phyloP scores from a whole-genome alignment of 352 stramenopile genomes.

The Globisporangium abappressorium region DNA sequence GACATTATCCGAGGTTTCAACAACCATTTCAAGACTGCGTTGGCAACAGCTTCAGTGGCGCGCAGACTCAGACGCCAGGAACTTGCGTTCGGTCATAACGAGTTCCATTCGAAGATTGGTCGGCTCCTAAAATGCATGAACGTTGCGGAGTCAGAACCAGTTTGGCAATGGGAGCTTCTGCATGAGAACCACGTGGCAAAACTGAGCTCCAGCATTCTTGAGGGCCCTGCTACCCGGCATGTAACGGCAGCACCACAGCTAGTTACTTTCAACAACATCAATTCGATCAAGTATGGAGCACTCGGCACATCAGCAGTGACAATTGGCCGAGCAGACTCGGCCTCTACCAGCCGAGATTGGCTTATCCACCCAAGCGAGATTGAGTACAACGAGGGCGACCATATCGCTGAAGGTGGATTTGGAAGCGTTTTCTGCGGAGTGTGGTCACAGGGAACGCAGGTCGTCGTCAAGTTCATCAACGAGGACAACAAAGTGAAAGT shows the following conservation, averaged over 20 bases:
- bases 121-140: not conserved
- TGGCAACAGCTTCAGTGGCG: no score
- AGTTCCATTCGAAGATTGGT: constrained; percentile 10
- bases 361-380: constrained; percentile 10
- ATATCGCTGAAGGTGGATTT: not conserved
- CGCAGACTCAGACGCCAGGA: not conserved
- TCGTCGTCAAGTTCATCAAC: constrained; percentile 13
- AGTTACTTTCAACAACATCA: not conserved
- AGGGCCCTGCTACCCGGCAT: no score
- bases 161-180: not conserved
- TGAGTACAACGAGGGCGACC: not conserved
- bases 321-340: not conserved
- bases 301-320: not conserved
- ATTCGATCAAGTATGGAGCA: not conserved
- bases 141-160: not conserved
- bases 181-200: not conserved
- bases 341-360: not conserved
- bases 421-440: not conserved
- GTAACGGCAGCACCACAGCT: not conserved
- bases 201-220: not conserved
- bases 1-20: not conserved
- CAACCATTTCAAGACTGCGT: not conserved
- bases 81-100: not conserved
- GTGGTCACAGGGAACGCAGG: not conserved
- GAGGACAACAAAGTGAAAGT: not conserved